Percentiles rank a stretch among this genome's conserved stretches.
phyloP scores from a whole-genome alignment of 495 filamentous ascomycete genomes.

The Niebla homalea region DNA sequence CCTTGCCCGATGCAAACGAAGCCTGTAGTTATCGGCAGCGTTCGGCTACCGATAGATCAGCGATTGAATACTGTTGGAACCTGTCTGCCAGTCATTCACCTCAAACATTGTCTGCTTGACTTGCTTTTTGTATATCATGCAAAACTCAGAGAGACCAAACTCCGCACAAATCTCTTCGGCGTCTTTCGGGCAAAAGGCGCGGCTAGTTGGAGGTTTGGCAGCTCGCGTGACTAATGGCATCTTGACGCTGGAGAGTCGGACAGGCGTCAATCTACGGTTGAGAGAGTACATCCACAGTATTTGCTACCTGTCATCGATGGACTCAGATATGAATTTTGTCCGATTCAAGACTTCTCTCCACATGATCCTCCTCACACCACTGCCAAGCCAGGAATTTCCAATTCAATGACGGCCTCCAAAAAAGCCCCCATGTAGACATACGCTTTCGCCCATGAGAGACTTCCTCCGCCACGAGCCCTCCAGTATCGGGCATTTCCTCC shows the following conservation, averaged over 20 bases:
- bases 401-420: slow-evolving; percentile 87
- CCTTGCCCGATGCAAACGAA: slow-evolving; percentile 76
- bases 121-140: not conserved
- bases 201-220: too few species aligned
- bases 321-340: not conserved
- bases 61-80: not conserved
- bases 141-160: too few species aligned
- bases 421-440: slow-evolving; percentile 62
- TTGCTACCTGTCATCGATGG: not conserved
- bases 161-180: too few species aligned
- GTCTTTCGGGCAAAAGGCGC: too few species aligned
- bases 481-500: slow-evolving; percentile 43
- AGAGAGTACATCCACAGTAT: not conserved
- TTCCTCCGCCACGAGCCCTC: slow-evolving; percentile 34
- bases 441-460: slow-evolving; percentile 17
- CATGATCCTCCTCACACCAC: slow-evolving; percentile 37
- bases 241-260: not conserved
- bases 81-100: not conserved
- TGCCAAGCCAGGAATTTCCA: slow-evolving; percentile 86
- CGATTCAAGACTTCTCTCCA: not conserved
- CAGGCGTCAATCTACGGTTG: not conserved
- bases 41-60: slow-evolving; percentile 21
- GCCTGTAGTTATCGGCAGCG: slow-evolving; percentile 36
- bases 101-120: slow-evolving; percentile 1
- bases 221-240: not conserved